phyloP scores from a whole-genome alignment of 495 filamentous ascomycete genomes.

The Lichenothelia convexa region DNA sequence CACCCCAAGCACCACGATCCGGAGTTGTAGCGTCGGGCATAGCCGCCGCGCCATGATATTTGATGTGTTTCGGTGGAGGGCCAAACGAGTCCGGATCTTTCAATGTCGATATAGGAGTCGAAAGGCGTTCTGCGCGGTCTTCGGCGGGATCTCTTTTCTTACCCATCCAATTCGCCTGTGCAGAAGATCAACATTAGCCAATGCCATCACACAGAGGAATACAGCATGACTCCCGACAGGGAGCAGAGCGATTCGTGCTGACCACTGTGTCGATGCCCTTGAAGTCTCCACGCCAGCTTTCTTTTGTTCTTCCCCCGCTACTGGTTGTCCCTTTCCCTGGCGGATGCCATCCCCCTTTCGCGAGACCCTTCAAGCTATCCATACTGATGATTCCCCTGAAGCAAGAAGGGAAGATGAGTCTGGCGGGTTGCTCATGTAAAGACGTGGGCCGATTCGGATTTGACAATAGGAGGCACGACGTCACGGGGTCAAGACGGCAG shows the following conservation, averaged over 20 bases:
- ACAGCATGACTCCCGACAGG: not conserved
- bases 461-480: no score
- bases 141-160: slow-evolving; percentile 26
- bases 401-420: no score
- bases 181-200: not conserved
- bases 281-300: slow-evolving; percentile 13
- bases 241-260: slow-evolving; percentile 1
- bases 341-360: slow-evolving; percentile 20
- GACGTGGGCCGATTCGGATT: no score
- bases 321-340: slow-evolving; percentile 8
- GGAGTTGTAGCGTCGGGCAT: slow-evolving; percentile 30
- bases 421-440: no score
- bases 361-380: slow-evolving; percentile 8
- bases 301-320: slow-evolving; percentile 11
- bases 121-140: slow-evolving; percentile 29
- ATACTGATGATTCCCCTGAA: no score
- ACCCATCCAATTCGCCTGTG: slow-evolving; percentile 22
- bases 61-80: slow-evolving; percentile 60
- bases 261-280: slow-evolving; percentile 16
- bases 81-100: slow-evolving; percentile 72
- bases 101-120: slow-evolving; percentile 55
- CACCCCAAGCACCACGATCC: slow-evolving; percentile 29
- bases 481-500: no score
- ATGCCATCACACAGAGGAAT: not conserved
- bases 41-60: slow-evolving; percentile 32